Conservation (phyloP, 2,329 filamentous ascomycete genomes). For the Chrysosporium queenslandicum region DNA sequence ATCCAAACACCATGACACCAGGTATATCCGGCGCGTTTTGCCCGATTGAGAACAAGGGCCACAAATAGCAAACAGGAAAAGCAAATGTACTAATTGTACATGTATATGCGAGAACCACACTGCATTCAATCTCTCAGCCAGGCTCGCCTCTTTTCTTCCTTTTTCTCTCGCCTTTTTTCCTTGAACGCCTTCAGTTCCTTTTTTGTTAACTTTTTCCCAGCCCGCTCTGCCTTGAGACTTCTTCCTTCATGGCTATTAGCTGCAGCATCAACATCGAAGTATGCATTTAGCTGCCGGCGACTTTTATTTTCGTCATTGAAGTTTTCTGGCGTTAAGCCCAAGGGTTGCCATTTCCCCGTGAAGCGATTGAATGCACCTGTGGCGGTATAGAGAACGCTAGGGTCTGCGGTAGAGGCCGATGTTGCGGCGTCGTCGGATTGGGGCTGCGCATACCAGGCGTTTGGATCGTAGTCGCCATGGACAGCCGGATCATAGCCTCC, state of each 20-base stretch:
- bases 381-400: slow-evolving; percentile 50
- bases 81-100: not conserved
- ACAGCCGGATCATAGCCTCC: slow-evolving; percentile 92
- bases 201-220: slow-evolving; percentile 73
- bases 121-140: slow-evolving; percentile 72
- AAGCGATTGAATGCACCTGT: slow-evolving; percentile 81
- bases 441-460: slow-evolving; percentile 75
- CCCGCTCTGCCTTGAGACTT: slow-evolving; percentile 83
- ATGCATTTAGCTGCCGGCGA: slow-evolving; percentile 79
- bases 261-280: slow-evolving; percentile 90
- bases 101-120: not conserved
- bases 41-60: not conserved
- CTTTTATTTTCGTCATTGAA: slow-evolving; percentile 84
- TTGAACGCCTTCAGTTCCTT: slow-evolving; percentile 83
- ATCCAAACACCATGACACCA: slow-evolving; percentile 11
- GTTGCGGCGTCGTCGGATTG: slow-evolving; percentile 29
- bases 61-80: not conserved
- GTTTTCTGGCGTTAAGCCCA: slow-evolving; percentile 58
- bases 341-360: slow-evolving; percentile 70
- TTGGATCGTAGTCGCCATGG: slow-evolving; percentile 92
- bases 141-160: slow-evolving; percentile 86
- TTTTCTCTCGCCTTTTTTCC: slow-evolving; percentile 76
- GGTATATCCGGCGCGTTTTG: slow-evolving; percentile 2
- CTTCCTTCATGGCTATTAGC: slow-evolving; percentile 83
- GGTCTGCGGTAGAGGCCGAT: slow-evolving; percentile 29